Conservation (phyloP, 768 basidiomycete genomes). For the Tulasnella calospora region DNA sequence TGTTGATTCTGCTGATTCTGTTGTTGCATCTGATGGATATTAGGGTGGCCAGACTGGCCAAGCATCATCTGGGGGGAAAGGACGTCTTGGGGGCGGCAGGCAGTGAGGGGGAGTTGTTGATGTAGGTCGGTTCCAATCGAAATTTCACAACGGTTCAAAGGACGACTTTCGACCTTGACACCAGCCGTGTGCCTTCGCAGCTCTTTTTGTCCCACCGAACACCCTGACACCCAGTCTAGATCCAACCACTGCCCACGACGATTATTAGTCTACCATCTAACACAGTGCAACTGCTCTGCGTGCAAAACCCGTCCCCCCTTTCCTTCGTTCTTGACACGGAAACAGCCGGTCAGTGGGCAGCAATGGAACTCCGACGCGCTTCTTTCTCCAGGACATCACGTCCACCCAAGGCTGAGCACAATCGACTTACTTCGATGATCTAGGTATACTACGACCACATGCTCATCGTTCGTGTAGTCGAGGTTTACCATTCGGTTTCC, state of each 20-base stretch:
- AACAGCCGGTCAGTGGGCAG: background rate
- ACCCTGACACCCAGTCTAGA: background rate
- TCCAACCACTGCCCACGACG: background rate
- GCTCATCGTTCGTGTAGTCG: background rate
- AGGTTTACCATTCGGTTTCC: conserved; percentile 23
- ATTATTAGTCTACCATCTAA: background rate
- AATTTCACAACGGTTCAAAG: conserved; percentile 14
- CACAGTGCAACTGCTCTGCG: background rate
- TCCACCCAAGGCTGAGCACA: background rate
- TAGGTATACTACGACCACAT: background rate
- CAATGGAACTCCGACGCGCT: background rate
- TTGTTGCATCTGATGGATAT: conserved; percentile 40
- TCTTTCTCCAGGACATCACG: background rate
- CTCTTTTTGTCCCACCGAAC: background rate
- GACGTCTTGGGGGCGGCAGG: background rate
- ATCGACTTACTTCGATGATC: background rate
- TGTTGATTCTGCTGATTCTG: conserved; percentile 47
- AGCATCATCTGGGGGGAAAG: conserved; percentile 63
- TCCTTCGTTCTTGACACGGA: background rate
- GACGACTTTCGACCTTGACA: conserved; percentile 8
- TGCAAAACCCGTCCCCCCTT: background rate
- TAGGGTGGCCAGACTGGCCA: conserved; percentile 61
- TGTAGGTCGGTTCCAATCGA: conserved; percentile 1
- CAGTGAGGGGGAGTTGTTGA: conserved; percentile 17
- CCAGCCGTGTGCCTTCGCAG: conserved; percentile 19